These are phyloP conservation scores for Pseudozyma flocculosa DNA, from an alignment of 1,284 basidiomycete species.

Conservation along the genomic window DNA sequence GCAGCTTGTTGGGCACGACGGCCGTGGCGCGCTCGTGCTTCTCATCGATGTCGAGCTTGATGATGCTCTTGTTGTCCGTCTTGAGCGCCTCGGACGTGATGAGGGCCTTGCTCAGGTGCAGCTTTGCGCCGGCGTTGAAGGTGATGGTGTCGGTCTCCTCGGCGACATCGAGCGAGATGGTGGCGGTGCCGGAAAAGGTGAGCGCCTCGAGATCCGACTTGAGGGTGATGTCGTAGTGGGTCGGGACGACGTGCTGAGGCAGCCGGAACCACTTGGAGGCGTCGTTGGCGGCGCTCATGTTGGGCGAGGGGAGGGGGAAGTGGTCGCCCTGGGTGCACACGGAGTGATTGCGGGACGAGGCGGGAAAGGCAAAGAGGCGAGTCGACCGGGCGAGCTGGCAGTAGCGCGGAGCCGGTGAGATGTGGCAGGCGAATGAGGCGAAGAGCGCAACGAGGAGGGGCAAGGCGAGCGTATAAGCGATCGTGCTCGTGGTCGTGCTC, in stretches of 20 bases:
- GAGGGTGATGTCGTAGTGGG: constrained; percentile 79
- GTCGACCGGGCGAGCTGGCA: too few relatives aligned
- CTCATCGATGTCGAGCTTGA: constrained; percentile 60
- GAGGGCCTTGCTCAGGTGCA: constrained; percentile 70
- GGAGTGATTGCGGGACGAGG: neutral
- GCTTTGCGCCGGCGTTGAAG: constrained; percentile 63
- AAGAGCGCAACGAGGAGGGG: too few relatives aligned
- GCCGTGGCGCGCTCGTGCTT: constrained; percentile 49
- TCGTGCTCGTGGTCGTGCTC: too few relatives aligned
- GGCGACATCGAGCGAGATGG: constrained; percentile 74
- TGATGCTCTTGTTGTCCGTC: constrained; percentile 63
- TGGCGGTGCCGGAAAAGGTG: constrained; percentile 75
- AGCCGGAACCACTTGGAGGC: constrained; percentile 67
- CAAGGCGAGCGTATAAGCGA: too few relatives aligned
- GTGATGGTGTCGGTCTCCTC: constrained; percentile 63
- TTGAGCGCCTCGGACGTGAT: constrained; percentile 68
- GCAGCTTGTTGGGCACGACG: constrained; percentile 40
- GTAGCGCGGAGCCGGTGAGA: too few relatives aligned
- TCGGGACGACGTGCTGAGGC: constrained; percentile 72
- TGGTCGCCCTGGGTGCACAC: neutral
- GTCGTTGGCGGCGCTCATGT: constrained; percentile 36
- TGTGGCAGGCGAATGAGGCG: too few relatives aligned
- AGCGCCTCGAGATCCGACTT: constrained; percentile 74
- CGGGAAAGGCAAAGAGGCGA: neutral
- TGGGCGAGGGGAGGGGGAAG: constrained; percentile 11